phyloP scores from a whole-genome alignment of 306 rosid species.

The Potentilla sterilis region DNA sequence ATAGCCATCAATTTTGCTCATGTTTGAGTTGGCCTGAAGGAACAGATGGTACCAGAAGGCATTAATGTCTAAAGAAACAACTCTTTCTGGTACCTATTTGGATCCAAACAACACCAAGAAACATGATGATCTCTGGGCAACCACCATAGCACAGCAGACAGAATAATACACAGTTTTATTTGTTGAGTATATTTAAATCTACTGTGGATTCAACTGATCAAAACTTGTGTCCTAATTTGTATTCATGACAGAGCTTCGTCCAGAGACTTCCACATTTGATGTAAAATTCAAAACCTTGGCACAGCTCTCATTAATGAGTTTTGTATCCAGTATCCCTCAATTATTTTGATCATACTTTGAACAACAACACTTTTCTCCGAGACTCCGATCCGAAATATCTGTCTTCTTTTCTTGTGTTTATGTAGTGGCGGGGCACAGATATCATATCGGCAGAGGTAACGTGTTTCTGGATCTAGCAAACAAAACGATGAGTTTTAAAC shows the following conservation, averaged over 20 bases:
- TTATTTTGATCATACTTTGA: neutral
- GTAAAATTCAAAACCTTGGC: neutral
- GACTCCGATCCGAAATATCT: neutral
- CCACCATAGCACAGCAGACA: neutral
- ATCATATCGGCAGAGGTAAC: neutral
- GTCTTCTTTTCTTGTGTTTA: neutral
- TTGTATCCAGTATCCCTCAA: neutral
- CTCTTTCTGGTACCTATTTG: neutral
- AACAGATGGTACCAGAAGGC: slow-evolving; percentile 2
- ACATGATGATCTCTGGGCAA: neutral
- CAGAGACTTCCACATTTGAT: neutral
- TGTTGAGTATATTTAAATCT: neutral
- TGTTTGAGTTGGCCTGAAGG: neutral
- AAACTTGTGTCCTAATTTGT: neutral
- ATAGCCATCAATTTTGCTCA: neutral
- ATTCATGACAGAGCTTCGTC: neutral
- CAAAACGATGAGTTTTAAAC: neutral
- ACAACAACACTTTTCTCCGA: neutral
- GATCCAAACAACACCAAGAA: neutral
- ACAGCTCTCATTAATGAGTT: neutral
- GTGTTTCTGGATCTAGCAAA: too few species aligned
- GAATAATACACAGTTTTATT: neutral
- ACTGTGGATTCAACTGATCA: neutral
- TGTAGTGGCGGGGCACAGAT: neutral
- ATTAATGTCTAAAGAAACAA: neutral